phyloP scores from a whole-genome alignment of 768 basidiomycete genomes.

The Lentinula boryana region DNA sequence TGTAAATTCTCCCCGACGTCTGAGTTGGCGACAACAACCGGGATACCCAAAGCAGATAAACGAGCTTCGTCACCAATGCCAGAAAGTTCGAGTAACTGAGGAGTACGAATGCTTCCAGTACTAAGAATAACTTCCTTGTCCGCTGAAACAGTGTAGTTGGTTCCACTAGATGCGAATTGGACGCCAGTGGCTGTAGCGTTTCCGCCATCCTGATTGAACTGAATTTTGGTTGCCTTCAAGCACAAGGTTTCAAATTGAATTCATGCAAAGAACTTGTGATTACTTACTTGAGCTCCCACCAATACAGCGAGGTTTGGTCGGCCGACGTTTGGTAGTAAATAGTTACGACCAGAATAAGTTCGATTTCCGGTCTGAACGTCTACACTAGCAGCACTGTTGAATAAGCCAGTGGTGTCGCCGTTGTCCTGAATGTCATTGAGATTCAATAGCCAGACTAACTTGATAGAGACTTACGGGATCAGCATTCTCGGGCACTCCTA shows the following conservation, averaged over 20 bases:
- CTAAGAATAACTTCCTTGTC: conserved; percentile 39
- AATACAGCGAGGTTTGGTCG: conserved; percentile 22
- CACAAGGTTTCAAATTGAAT: background rate
- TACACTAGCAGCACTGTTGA: background rate
- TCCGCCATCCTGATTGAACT: background rate
- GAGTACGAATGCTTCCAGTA: conserved; percentile 27
- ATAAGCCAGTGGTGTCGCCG: conserved; percentile 4
- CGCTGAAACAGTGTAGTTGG: conserved; percentile 27
- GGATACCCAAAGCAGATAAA: conserved; percentile 30
- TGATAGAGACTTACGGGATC: background rate
- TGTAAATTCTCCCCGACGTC: conserved; percentile 50
- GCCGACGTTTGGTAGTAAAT: background rate
- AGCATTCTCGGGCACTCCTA: background rate
- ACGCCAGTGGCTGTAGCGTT: conserved; percentile 31
- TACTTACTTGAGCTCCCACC: conserved; percentile 15
- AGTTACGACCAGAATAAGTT: conserved; percentile 1
- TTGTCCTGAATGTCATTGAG: background rate
- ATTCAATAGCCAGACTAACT: background rate
- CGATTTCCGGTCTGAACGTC: conserved; percentile 2
- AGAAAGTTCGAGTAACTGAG: conserved; percentile 46
- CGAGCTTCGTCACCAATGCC: conserved; percentile 39
- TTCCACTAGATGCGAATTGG: conserved; percentile 24
- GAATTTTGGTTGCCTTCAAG: conserved; percentile 11
- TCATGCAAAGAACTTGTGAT: background rate
- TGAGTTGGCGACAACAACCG: conserved; percentile 19